Percentiles rank a stretch among this genome's conserved stretches.
phyloP scores from a whole-genome alignment of 345 rosid genomes.

The Boechera retrofracta region DNA sequence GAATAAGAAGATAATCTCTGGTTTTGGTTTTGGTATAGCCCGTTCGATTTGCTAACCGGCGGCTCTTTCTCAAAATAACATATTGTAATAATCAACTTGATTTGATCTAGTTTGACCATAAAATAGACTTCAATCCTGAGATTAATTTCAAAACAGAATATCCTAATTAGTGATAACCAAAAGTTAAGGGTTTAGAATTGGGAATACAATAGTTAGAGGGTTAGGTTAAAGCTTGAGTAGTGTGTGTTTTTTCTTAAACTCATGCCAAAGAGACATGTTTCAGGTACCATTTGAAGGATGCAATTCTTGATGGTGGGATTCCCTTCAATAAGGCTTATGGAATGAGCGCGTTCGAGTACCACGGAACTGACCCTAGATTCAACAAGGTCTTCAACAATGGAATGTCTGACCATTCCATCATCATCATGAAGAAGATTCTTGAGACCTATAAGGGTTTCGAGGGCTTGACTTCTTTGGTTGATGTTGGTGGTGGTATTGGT shows the following conservation, averaged over 20 bases:
- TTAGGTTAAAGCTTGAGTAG: neutral
- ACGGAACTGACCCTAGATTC: constrained; percentile 72
- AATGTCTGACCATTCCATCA: constrained; percentile 73
- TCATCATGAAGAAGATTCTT: constrained; percentile 64
- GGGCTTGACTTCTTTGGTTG: constrained; percentile 54
- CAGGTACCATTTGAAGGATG: constrained; percentile 83
- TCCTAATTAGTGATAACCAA: neutral
- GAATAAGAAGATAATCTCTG: neutral
- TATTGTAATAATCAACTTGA: neutral
- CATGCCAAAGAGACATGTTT: constrained; percentile 20
- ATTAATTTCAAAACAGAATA: neutral
- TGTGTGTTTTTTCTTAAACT: neutral
- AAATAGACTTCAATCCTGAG: constrained; percentile 1
- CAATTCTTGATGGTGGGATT: constrained; percentile 77
- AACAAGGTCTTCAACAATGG: constrained; percentile 78
- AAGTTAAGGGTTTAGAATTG: neutral
- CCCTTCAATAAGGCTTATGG: constrained; percentile 84
- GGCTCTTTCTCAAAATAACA: neutral
- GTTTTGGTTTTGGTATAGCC: neutral
- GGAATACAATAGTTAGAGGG: neutral
- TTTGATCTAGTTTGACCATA: constrained; percentile 8
- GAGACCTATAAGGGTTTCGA: constrained; percentile 79
- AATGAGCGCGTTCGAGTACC: constrained; percentile 80
- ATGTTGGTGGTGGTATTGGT: constrained; percentile 92
- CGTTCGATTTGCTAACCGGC: constrained; percentile 8